Conservation (phyloP, 2,329 filamentous ascomycete species). For the Fusarium pseudograminearum region DNA sequence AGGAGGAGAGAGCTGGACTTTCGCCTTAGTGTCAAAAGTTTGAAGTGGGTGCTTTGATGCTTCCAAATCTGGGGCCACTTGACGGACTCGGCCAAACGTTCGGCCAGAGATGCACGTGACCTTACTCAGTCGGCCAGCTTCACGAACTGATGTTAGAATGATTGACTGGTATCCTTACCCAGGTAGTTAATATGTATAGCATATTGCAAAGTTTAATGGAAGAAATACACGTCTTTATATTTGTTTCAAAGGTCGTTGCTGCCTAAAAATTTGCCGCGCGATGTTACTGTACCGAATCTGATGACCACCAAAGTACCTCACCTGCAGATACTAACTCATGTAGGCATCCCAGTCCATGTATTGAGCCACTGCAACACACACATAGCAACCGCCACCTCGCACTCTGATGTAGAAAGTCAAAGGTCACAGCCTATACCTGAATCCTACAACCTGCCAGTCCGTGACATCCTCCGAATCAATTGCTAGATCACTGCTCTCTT, state of each 20-base stretch:
- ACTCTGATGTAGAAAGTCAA: too few species aligned
- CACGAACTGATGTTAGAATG: background rate
- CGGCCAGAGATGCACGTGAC: conserved; percentile 28
- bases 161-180: background rate
- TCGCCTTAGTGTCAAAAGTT: conserved; percentile 26
- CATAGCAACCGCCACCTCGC: background rate
- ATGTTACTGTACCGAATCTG: background rate
- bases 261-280: background rate
- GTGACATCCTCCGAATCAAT: conserved; percentile 68
- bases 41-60: conserved; percentile 19
- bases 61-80: conserved; percentile 29
- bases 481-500: conserved; percentile 45
- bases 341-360: background rate
- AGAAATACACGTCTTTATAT: background rate
- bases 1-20: conserved; percentile 21
- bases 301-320: background rate
- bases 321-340: background rate
- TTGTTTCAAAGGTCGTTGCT: background rate
- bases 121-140: background rate
- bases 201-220: background rate
- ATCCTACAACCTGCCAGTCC: conserved; percentile 70
- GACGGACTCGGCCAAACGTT: conserved; percentile 30
- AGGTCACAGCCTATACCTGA: conserved; percentile 64
- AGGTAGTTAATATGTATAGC: background rate
- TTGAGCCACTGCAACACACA: background rate